Evolutionary conservation across 805 yeast genomes (phyloP), one percentile per base, ranked within the genome.

Genomic region (Candida gorgasii): DNA sequence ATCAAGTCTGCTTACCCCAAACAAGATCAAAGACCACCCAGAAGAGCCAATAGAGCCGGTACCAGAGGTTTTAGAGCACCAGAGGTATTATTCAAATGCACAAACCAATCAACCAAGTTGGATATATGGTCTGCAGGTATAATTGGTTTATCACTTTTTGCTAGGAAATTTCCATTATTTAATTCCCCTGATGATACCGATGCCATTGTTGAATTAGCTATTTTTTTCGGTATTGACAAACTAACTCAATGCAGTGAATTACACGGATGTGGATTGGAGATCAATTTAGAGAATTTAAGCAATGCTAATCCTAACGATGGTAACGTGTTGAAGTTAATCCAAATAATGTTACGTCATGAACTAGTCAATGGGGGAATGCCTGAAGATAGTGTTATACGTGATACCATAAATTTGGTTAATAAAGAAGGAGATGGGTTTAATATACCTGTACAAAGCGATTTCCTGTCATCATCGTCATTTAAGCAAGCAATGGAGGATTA

Each of bases 21-120:
- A 58, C 87, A 86, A 53, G 99, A 93, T 65, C 79, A 79, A 38
- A 73, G 98, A 53, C 86, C 95, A 0, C 87, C 93, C 1, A 76
- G 96, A 54, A 76, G 99, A 44, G 98, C 98, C 0, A 93, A 93
- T 56, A 80, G 99, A 53, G 99, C 99, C 13, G 97, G 97, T 7
- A 89, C 97, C 1, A 74, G 97, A 53, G 97, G 97, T 0, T 89
- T 89, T 57, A 73, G 97, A 52, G 96, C 97, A 0, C 97, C 97
- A 0, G 97, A 89, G 59, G 97, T 89, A 3, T 67, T 90, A 42
- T 75, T 89, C 63, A 89, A 88, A 59, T 89, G 97, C 62, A 78
- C 86, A 1, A 81, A 86, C 45, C 97, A 89, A 65, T 75, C 85
- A 3, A 78, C 86, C 5, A 85, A 84, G 59, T 79, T 89, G 33